A percentile compares a stretch with the other conserved stretches of the same genome.
phyloP scores from a whole-genome alignment of 352 stramenopile genomes.

The Globisporangium carolinianum region DNA sequence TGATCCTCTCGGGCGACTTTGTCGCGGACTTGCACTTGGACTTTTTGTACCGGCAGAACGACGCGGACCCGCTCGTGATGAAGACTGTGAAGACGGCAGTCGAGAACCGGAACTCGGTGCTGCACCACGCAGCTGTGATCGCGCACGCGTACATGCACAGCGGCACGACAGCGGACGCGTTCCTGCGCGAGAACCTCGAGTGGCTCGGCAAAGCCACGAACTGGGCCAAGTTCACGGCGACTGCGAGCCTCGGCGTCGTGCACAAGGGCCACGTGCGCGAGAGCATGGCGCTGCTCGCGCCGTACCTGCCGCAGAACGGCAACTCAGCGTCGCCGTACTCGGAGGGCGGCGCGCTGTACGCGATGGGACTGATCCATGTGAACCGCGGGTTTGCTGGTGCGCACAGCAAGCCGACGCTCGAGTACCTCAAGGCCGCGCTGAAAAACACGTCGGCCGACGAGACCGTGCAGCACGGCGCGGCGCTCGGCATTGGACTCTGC shows the following conservation, averaged over 20 bases:
- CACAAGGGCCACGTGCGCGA: conserved; percentile 97
- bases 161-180: conserved; percentile 96
- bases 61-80: conserved; percentile 91
- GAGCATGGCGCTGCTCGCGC: conserved; percentile 96
- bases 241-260: conserved; percentile 96
- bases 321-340: conserved; percentile 92
- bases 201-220: conserved; percentile 99
- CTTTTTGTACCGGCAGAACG: conserved; percentile 88
- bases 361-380: conserved; percentile 97
- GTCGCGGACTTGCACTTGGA: conserved; percentile 91
- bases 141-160: conserved; percentile 96
- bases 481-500: conserved; percentile 95
- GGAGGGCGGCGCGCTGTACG: conserved; percentile 96
- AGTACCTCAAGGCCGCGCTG: conserved; percentile 81
- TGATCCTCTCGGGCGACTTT: conserved; percentile 86
- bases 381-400: conserved; percentile 90
- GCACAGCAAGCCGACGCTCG: conserved; percentile 75
- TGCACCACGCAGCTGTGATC: conserved; percentile 97
- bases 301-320: conserved; percentile 93
- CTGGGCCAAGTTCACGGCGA: conserved; percentile 99
- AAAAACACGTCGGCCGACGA: conserved; percentile 91
- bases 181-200: conserved; percentile 98
- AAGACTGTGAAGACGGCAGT: conserved; percentile 92
- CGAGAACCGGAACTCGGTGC: conserved; percentile 94
- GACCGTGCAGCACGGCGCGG: conserved; percentile 96